Evolutionary conservation across 2,329 filamentous ascomycete genomes (phyloP).

Genomic region (Microdochium bolleyi): DNA sequence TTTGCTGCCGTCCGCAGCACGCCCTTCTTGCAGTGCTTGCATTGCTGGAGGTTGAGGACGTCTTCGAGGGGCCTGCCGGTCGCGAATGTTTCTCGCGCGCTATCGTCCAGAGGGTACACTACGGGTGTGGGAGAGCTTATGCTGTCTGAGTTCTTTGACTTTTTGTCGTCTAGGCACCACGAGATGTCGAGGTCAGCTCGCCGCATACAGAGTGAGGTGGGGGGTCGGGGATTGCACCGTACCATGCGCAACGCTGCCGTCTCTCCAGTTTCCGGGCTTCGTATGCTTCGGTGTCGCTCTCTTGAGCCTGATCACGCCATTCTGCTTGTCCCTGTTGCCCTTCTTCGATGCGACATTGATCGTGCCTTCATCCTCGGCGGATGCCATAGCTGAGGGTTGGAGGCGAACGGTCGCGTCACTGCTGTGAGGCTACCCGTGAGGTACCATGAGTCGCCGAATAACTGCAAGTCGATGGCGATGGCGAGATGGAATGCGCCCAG

Average conservation of each 20-base stretch:
- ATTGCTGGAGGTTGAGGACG: slow-evolving; percentile 68
- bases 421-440: slow-evolving; percentile 1
- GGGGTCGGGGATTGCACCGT: slow-evolving; percentile 11
- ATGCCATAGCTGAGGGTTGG: slow-evolving; percentile 11
- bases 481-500: not conserved
- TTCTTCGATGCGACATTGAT: slow-evolving; percentile 57
- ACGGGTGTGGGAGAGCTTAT: slow-evolving; percentile 43
- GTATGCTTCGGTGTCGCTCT: slow-evolving; percentile 53
- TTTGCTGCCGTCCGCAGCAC: slow-evolving; percentile 68
- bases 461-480: not conserved
- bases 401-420: slow-evolving; percentile 4
- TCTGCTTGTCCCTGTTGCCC: slow-evolving; percentile 31
- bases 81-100: slow-evolving; percentile 68
- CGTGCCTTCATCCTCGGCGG: slow-evolving; percentile 46
- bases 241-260: slow-evolving; percentile 58
- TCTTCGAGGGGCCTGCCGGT: slow-evolving; percentile 79
- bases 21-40: slow-evolving; percentile 92
- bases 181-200: slow-evolving; percentile 3
- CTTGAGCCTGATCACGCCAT: slow-evolving; percentile 53
- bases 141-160: slow-evolving; percentile 22
- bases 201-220: not conserved
- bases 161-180: slow-evolving; percentile 39
- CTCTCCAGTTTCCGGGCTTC: slow-evolving; percentile 65
- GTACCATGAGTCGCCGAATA: not conserved
- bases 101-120: slow-evolving; percentile 65